These are phyloP conservation scores for Penicillium taxi DNA, from an alignment of 495 filamentous ascomycete genomes.

Conservation along the genomic window DNA sequence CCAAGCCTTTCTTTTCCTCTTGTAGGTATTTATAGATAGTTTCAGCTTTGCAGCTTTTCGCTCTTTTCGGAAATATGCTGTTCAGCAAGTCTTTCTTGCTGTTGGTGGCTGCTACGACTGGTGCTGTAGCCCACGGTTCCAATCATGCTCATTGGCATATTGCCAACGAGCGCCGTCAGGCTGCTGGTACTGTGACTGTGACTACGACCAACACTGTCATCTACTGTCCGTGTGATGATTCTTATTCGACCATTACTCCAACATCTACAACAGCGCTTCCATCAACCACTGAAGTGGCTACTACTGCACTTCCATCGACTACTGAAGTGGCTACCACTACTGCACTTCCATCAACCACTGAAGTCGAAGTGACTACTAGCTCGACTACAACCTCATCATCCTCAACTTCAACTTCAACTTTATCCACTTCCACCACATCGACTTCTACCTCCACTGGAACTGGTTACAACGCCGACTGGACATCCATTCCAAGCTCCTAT, in stretches of 20 bases:
- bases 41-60: slow-evolving; percentile 1
- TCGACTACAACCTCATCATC: not conserved
- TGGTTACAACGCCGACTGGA: slow-evolving; percentile 14
- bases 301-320: slow-evolving; percentile 2
- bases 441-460: slow-evolving; percentile 3
- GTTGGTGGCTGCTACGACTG: slow-evolving; percentile 25
- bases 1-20: no score
- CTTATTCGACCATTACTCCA: not conserved
- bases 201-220: slow-evolving; percentile 9
- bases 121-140: slow-evolving; percentile 16
- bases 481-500: slow-evolving; percentile 15
- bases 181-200: slow-evolving; percentile 7
- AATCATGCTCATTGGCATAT: slow-evolving; percentile 19
- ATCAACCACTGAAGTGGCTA: not conserved
- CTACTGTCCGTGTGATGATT: slow-evolving; percentile 7
- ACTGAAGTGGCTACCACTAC: slow-evolving; percentile 1
- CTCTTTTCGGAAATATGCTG: slow-evolving; percentile 19
- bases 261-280: not conserved
- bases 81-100: slow-evolving; percentile 28
- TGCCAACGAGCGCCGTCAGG: no score
- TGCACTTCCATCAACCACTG: slow-evolving; percentile 1
- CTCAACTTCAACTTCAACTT: slow-evolving; percentile 1
- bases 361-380: not conserved
- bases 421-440: slow-evolving; percentile 4
- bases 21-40: not conserved